These are phyloP conservation scores for Clonostachys byssicola DNA, from an alignment of 2,329 filamentous ascomycete species.

Conservation along the genomic window DNA sequence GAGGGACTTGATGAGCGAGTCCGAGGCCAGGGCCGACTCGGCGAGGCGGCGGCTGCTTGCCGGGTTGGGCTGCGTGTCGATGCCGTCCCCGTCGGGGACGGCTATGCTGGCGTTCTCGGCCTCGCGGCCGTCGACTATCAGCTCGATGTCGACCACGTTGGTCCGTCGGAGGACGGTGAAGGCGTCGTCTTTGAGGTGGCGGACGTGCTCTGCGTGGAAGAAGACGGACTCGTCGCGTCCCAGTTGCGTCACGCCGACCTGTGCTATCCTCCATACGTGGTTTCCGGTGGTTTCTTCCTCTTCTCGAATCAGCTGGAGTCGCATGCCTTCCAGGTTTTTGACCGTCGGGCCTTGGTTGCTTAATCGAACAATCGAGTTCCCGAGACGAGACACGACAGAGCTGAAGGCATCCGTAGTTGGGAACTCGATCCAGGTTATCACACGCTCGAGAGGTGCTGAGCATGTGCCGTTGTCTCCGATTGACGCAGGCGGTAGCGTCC, in stretches of 20 bases:
- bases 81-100: constrained; percentile 9
- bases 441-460: constrained; percentile 63
- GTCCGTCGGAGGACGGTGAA: constrained; percentile 76
- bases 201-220: constrained; percentile 70
- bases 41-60: constrained; percentile 16
- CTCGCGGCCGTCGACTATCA: constrained; percentile 35
- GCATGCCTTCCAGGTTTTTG: constrained; percentile 50
- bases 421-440: constrained; percentile 66
- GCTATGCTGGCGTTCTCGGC: constrained; percentile 15
- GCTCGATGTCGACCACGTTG: constrained; percentile 68
- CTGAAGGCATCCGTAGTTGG: constrained; percentile 36
- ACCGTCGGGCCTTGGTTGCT: constrained; percentile 37
- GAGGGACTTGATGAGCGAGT: constrained; percentile 40
- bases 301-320: constrained; percentile 65
- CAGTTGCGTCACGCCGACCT: constrained; percentile 75
- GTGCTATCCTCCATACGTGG: constrained; percentile 66
- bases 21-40: constrained; percentile 10
- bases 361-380: constrained; percentile 25
- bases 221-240: constrained; percentile 86
- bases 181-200: constrained; percentile 75
- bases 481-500: constrained; percentile 77
- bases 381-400: constrained; percentile 22
- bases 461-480: constrained; percentile 77
- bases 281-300: constrained; percentile 32
- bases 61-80: constrained; percentile 7